A percentile compares a stretch with the other conserved stretches of the same genome.
Evolutionary conservation across 1,284 basidiomycete species (phyloP).

Genomic region (Polyporus tsugae): DNA sequence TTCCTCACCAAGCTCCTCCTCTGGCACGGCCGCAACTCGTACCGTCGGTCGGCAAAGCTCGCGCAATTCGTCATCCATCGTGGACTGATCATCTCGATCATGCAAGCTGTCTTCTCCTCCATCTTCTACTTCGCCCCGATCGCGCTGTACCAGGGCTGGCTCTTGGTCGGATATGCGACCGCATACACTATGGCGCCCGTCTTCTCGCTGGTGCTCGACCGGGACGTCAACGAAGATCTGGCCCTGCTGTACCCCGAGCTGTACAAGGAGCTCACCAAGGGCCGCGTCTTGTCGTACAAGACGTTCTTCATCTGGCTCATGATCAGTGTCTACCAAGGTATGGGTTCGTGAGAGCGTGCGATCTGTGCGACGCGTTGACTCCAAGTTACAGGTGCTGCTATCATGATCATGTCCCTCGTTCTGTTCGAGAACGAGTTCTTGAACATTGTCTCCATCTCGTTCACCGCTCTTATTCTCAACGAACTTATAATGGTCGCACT

Average conservation of each 20-base stretch:
- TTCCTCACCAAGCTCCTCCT: conserved; percentile 94
- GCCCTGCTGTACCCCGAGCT: conserved; percentile 97
- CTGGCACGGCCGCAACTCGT: conserved; percentile 98
- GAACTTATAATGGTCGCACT: conserved; percentile 99
- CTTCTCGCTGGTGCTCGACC: conserved; percentile 95
- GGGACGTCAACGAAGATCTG: conserved; percentile 95
- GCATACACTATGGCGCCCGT: conserved; percentile 99
- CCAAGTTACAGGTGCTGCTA: conserved; percentile 79
- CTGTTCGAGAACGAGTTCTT: conserved; percentile 98
- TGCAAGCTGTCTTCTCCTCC: conserved; percentile 96
- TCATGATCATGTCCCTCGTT: conserved; percentile 97
- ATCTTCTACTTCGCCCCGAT: conserved; percentile 99
- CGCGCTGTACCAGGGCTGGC: conserved; percentile 97
- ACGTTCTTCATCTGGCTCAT: conserved; percentile 99
- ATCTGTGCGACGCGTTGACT: conserved; percentile 5
- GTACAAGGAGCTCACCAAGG: conserved; percentile 98
- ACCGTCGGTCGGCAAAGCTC: conserved; percentile 96
- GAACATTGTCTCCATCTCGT: conserved; percentile 98
- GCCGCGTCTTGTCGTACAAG: conserved; percentile 92
- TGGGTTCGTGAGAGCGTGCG: conserved; percentile 21
- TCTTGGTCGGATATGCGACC: conserved; percentile 98
- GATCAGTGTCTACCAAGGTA: conserved; percentile 98
- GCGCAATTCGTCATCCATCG: conserved; percentile 99
- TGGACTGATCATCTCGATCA: conserved; percentile 97
- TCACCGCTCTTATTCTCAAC: conserved; percentile 95